Evolutionary conservation across 2,329 filamentous ascomycete genomes (phyloP).

Genomic region (Rutstroemia sp.): DNA sequence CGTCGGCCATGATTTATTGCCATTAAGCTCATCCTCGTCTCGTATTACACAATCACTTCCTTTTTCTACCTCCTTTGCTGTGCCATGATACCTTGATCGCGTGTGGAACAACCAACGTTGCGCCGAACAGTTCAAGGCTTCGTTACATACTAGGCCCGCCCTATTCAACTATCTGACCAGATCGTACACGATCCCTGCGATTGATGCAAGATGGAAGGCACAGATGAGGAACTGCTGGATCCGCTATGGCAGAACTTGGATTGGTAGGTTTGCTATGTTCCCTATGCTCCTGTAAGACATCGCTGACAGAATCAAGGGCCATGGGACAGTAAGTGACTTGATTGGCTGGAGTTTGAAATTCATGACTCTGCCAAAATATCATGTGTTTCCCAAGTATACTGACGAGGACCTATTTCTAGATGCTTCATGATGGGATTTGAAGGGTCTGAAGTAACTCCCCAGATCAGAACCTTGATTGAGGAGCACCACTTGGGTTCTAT

Average conservation of each 20-base stretch:
- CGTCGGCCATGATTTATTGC: neutral
- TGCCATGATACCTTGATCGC: neutral
- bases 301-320: slow-evolving; percentile 38
- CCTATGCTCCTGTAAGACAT: slow-evolving; percentile 2
- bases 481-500: slow-evolving; percentile 85
- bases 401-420: neutral
- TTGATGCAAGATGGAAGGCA: slow-evolving; percentile 41
- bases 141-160: neutral
- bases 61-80: neutral
- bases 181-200: too few relatives aligned
- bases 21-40: neutral
- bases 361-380: neutral
- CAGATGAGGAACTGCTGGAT: slow-evolving; percentile 33
- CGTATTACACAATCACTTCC: neutral
- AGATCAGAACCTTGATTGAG: slow-evolving; percentile 73
- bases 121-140: neutral
- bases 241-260: slow-evolving; percentile 27
- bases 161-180: too few relatives aligned
- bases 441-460: slow-evolving; percentile 74
- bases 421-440: slow-evolving; percentile 54
- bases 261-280: slow-evolving; percentile 20
- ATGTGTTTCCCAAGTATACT: neutral
- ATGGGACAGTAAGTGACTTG: slow-evolving; percentile 60
- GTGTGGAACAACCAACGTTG: slow-evolving; percentile 1
- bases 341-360: slow-evolving; percentile 44